phyloP scores from a whole-genome alignment of 805 yeast species.

The Wickerhamiella hasegawae region DNA sequence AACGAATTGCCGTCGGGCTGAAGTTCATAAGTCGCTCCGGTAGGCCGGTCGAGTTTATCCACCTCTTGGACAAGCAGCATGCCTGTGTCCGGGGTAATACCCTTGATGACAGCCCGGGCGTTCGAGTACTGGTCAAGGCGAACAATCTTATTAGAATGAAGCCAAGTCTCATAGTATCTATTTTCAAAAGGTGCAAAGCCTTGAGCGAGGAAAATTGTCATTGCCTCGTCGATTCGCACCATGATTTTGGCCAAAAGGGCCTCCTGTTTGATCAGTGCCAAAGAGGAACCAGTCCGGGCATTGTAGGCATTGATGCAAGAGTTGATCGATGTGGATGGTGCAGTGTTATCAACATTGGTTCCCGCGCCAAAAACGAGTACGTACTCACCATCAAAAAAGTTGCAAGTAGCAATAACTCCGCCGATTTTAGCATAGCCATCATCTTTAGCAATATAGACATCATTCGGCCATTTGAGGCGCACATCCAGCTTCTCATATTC shows the following conservation, averaged over 20 bases:
- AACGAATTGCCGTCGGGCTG: constrained; percentile 98
- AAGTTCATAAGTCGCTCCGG: constrained; percentile 46
- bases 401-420: constrained; percentile 75
- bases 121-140: constrained; percentile 40
- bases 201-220: constrained; percentile 31
- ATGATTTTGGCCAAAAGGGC: constrained; percentile 51
- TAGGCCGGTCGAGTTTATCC: constrained; percentile 27
- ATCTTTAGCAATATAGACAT: constrained; percentile 48
- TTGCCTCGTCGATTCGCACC: constrained; percentile 46
- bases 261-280: constrained; percentile 33
- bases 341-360: constrained; percentile 63
- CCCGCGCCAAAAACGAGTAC: constrained; percentile 76
- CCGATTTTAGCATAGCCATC: constrained; percentile 49
- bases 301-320: constrained; percentile 49
- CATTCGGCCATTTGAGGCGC: constrained; percentile 93
- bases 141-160: constrained; percentile 63
- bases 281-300: constrained; percentile 25
- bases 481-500: constrained; percentile 68
- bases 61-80: constrained; percentile 61
- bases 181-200: constrained; percentile 58
- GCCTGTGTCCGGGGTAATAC: constrained; percentile 78
- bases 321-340: constrained; percentile 85
- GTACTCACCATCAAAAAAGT: constrained; percentile 41
- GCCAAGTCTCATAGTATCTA: constrained; percentile 71
- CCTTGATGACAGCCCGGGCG: constrained; percentile 48